Conservation (phyloP, 2,329 filamentous ascomycete species). For the Cladorrhinum sp. region DNA sequence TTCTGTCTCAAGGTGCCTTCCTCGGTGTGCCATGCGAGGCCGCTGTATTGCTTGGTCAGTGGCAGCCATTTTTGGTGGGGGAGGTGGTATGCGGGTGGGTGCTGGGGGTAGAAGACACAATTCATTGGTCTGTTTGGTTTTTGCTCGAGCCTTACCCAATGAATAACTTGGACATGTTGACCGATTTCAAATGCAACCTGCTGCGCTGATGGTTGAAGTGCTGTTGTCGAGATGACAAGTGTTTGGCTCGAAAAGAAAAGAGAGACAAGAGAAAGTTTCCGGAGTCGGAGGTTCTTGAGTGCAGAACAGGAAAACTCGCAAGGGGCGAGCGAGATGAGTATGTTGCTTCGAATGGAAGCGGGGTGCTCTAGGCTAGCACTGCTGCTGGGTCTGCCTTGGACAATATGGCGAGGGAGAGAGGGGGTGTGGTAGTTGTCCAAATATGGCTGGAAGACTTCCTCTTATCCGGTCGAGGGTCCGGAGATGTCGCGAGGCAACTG, state of each 20-base stretch:
- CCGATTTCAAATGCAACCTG: neutral
- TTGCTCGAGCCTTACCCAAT: conserved; percentile 68
- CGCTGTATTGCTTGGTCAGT: conserved; percentile 51
- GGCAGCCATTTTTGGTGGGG: neutral
- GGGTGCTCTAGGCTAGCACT: conserved; percentile 8
- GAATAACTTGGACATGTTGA: conserved; percentile 85
- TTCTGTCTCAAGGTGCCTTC: conserved; percentile 82
- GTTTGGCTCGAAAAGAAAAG: conserved; percentile 7
- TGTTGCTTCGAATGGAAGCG: conserved; percentile 6
- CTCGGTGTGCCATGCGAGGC: conserved; percentile 98
- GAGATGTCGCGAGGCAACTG: conserved; percentile 22
- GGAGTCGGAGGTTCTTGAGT: neutral
- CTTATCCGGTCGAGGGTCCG: conserved; percentile 25
- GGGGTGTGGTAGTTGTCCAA: conserved; percentile 3
- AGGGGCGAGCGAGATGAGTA: conserved; percentile 4
- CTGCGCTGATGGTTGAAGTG: neutral
- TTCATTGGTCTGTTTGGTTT: conserved; percentile 1
- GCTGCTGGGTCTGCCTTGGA: conserved; percentile 16
- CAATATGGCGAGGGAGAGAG: conserved; percentile 10
- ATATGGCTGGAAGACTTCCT: conserved; percentile 10
- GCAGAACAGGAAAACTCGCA: neutral
- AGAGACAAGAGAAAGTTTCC: conserved; percentile 1
- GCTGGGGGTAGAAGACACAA: neutral
- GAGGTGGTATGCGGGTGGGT: neutral
- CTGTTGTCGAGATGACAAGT: neutral